These are phyloP conservation scores for Fusarium solani-melongenae DNA, from an alignment of 2,329 filamentous ascomycete genomes.

Conservation along the genomic window DNA sequence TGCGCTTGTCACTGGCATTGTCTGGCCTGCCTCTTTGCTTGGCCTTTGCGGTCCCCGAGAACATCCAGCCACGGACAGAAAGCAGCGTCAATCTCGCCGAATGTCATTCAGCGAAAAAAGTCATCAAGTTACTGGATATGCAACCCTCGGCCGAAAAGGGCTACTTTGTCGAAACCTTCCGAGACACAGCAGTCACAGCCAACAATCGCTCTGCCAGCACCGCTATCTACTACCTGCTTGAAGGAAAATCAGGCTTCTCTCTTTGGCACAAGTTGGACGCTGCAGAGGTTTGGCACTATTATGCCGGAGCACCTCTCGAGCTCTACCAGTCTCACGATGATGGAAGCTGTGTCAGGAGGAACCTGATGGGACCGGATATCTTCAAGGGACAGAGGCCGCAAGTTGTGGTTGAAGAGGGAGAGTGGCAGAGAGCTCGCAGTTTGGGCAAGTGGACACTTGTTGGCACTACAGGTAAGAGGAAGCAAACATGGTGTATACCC, in stretches of 20 bases:
- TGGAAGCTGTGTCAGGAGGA: slow-evolving; percentile 43
- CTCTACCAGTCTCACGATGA: slow-evolving; percentile 58
- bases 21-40: slow-evolving; percentile 5
- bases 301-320: slow-evolving; percentile 61
- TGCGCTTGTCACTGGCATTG: not conserved
- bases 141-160: slow-evolving; percentile 60
- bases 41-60: slow-evolving; percentile 7
- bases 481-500: accelerated
- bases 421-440: slow-evolving; percentile 22
- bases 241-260: slow-evolving; percentile 55
- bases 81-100: not conserved
- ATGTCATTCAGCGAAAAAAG: slow-evolving; percentile 50
- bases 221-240: slow-evolving; percentile 64
- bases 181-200: slow-evolving; percentile 48
- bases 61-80: not conserved
- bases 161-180: slow-evolving; percentile 59
- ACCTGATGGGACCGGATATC: slow-evolving; percentile 13
- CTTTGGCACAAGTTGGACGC: slow-evolving; percentile 62
- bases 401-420: slow-evolving; percentile 1
- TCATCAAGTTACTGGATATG: slow-evolving; percentile 57
- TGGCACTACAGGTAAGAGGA: slow-evolving; percentile 20
- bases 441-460: slow-evolving; percentile 27
- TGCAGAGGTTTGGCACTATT: slow-evolving; percentile 64
- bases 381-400: slow-evolving; percentile 18
- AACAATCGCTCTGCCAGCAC: slow-evolving; percentile 57